Conservation (phyloP, 2,329 filamentous ascomycete species). For the Intubia oerlemansii region DNA sequence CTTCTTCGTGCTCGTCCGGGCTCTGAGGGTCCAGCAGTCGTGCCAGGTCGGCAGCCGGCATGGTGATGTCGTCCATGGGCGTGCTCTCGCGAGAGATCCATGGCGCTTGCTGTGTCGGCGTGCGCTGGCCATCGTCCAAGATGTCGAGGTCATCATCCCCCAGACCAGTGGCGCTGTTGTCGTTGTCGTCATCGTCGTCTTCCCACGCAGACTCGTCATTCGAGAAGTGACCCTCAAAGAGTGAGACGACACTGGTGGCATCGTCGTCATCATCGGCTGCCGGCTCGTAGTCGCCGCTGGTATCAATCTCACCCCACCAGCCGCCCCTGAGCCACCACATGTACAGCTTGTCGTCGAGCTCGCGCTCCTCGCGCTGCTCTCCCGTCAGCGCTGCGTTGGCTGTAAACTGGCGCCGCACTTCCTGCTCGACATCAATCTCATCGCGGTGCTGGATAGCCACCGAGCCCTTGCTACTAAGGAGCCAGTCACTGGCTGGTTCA, state of each 20-base stretch:
- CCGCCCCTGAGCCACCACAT: conserved; percentile 67
- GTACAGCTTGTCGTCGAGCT: conserved; percentile 57
- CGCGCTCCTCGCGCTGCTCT: conserved; percentile 28
- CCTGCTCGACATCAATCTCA: conserved; percentile 48
- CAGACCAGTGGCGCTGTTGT: conserved; percentile 18
- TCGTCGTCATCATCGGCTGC: conserved; percentile 37
- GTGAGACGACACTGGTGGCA: conserved; percentile 61
- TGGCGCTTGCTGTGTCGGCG: conserved; percentile 25
- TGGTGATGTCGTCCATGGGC: conserved; percentile 25
- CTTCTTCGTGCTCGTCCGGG: conserved; percentile 60
- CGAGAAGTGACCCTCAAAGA: conserved; percentile 15
- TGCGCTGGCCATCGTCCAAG: conserved; percentile 37
- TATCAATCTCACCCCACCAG: conserved; percentile 67
- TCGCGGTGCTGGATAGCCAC: conserved; percentile 25
- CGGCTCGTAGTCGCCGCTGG: conserved; percentile 57
- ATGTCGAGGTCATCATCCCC: conserved; percentile 20
- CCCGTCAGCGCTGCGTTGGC: conserved; percentile 5
- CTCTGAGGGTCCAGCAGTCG: conserved; percentile 63
- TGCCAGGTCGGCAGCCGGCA: conserved; percentile 50
- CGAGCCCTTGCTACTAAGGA: conserved; percentile 11
- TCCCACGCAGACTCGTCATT: conserved; percentile 13
- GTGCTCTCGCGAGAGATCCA: conserved; percentile 26
- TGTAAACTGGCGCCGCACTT: conserved; percentile 42
- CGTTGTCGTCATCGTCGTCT: conserved; percentile 22
- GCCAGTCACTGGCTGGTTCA: too few relatives aligned